Conservation (phyloP, 2,329 filamentous ascomycete species). For the Parastagonospora avenae region DNA sequence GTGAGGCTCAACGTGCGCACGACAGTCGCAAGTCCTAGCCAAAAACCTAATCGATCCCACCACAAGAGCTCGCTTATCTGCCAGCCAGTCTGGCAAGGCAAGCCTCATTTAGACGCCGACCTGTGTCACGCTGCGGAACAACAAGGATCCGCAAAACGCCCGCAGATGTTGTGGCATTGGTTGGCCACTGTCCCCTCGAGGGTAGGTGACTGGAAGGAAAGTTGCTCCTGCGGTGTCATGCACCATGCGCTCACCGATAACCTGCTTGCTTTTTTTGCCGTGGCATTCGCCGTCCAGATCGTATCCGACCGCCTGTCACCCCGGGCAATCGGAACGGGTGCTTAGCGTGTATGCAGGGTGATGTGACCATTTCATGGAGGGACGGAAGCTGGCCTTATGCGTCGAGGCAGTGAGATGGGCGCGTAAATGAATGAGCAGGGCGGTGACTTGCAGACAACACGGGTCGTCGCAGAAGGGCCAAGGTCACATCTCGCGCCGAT, state of each 20-base stretch:
- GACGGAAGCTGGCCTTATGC: neutral
- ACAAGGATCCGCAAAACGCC: neutral
- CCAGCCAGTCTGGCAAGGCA: neutral
- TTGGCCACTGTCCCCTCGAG: neutral
- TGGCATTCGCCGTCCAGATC: neutral
- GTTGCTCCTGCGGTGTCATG: conserved; percentile 11
- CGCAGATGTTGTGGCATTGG: conserved; percentile 6
- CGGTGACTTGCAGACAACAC: neutral
- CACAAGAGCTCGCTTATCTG: conserved; percentile 7
- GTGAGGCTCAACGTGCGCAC: conserved; percentile 11
- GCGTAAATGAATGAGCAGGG: neutral
- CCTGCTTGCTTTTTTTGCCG: conserved; percentile 9
- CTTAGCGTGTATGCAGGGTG: conserved; percentile 12
- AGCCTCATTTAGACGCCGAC: neutral
- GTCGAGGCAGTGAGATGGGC: neutral
- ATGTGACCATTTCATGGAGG: neutral
- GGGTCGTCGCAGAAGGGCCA: neutral
- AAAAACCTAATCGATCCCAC: neutral
- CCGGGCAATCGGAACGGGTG: conserved; percentile 16
- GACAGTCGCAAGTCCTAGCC: neutral
- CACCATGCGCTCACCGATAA: conserved; percentile 7
- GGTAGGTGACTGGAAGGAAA: neutral
- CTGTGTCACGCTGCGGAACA: neutral
- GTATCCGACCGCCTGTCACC: conserved; percentile 21
- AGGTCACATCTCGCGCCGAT: neutral